Conservation (phyloP, 345 rosid genomes). For the Iberis pinnata region DNA sequence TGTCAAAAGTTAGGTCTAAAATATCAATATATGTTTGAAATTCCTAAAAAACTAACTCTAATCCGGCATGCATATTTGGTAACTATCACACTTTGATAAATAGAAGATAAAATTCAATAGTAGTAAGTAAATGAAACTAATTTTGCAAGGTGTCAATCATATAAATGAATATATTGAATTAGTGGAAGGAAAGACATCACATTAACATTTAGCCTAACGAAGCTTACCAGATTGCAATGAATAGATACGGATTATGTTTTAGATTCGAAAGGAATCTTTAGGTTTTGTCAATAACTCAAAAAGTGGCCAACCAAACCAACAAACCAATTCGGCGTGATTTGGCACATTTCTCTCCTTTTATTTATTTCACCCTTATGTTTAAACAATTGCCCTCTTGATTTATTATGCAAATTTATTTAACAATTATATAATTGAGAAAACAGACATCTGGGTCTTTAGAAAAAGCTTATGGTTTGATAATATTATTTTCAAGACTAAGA, state of each 20-base stretch:
- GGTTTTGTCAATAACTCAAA: constrained; percentile 1
- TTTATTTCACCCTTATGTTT: constrained; percentile 12
- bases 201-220: constrained; percentile 20
- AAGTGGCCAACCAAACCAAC: constrained; percentile 27
- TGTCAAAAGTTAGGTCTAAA: neutral
- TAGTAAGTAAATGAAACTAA: neutral
- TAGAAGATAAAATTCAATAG: neutral
- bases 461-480: neutral
- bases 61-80: neutral
- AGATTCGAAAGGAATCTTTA: constrained; percentile 19
- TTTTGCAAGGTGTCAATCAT: constrained; percentile 6
- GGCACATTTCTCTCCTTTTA: constrained; percentile 16
- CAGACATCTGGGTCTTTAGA: constrained; percentile 3
- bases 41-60: neutral
- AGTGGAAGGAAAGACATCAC: constrained; percentile 4
- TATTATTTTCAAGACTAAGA: neutral
- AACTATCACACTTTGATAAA: constrained; percentile 4
- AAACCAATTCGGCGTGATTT: constrained; percentile 20
- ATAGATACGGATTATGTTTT: neutral
- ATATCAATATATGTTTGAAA: neutral
- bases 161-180: neutral
- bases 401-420: neutral
- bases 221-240: constrained; percentile 10
- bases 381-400: constrained; percentile 1
- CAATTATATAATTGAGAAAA: constrained; percentile 1